Evolutionary conservation across 2,329 filamentous ascomycete species (phyloP), one percentile per base, ranked within the genome.

Genomic region (Colletotrichum sp.): DNA sequence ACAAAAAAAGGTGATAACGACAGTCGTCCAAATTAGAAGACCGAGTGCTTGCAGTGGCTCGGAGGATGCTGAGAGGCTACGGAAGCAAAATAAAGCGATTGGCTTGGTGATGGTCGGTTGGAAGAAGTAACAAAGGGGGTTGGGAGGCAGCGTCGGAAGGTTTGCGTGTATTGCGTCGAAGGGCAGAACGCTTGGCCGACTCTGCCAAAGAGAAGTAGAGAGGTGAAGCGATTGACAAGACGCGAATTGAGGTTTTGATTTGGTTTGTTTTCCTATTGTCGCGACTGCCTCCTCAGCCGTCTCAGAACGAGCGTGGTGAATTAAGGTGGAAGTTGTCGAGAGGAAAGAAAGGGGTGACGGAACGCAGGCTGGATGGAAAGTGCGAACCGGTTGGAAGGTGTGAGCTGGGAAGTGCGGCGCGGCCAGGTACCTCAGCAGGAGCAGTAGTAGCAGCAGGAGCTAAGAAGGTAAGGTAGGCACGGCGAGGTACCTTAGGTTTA

Each of bases 321-420:
- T 76, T 69, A 65, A 74, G 74, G 65, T 63, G 30, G 49, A 60
- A 49, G 26, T 44, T 52, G 69, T 68, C 70, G 59, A 49, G 63
- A 76, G 65, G 70, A 52, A 69, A 70, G 63, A 69, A 71, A 76
- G 76, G 76, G 77, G 69, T 73, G 77, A 78, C 74, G 75, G 77
- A 67, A 70, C 71, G 59, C 60, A 59, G 49, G 44, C 68, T 69
- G 59, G 57, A 52, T 21, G 16, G 59, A 63, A 73, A 32, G 64
- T 73, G 64, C 73, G 44, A 69, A 65, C 73, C 57, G 57, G 64
- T 65, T 34, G 63, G 34, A 36, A 73, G 32, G 70, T 44, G 62
- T 59, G 26, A 64, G 49, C 59, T 36, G 24, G 26, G n/a, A 68
- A 32, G 24, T 57, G 59, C 69, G 57, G 66, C 32, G 44, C 52